Evolutionary conservation across 2,329 filamentous ascomycete species (phyloP).

Genomic region (Sclerotinia trifoliorum): DNA sequence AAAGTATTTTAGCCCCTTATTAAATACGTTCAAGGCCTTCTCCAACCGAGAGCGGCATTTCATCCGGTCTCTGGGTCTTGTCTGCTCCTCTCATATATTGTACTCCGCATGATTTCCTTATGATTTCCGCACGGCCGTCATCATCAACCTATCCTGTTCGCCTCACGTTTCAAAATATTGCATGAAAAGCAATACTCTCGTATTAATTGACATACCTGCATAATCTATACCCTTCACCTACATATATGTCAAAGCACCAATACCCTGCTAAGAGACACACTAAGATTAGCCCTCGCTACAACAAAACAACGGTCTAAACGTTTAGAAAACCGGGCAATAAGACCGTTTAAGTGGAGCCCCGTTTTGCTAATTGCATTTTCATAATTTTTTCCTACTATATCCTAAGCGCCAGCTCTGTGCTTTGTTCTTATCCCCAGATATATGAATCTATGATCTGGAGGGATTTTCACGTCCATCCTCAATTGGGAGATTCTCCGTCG

Average conservation of each 20-base stretch:
- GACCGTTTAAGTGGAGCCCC: background rate
- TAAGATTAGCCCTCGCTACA: background rate
- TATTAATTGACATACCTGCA: conserved; percentile 1
- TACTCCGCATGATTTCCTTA: background rate
- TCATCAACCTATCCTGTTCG: background rate
- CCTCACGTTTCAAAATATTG: background rate
- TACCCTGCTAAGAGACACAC: background rate
- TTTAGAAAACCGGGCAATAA: background rate
- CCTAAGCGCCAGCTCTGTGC: background rate
- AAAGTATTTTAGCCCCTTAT: too few relatives aligned
- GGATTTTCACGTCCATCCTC: background rate
- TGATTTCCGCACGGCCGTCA: conserved; percentile 3
- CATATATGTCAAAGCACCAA: background rate
- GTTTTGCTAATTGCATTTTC: background rate
- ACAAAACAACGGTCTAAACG: background rate
- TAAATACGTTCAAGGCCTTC: too few relatives aligned
- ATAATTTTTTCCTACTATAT: background rate
- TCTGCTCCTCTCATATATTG: too few relatives aligned
- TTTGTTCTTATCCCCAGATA: conserved; percentile 2
- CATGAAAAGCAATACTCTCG: conserved; percentile 1
- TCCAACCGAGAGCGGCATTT: too few relatives aligned
- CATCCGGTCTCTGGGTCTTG: too few relatives aligned
- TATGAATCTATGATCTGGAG: background rate
- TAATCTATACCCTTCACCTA: background rate
- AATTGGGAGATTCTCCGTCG: background rate